Evolutionary conservation across 192 early-diverging fungal genomes (phyloP), one percentile per base, ranked within the genome.

Genomic region (Chytriomyces hyalinus): DNA sequence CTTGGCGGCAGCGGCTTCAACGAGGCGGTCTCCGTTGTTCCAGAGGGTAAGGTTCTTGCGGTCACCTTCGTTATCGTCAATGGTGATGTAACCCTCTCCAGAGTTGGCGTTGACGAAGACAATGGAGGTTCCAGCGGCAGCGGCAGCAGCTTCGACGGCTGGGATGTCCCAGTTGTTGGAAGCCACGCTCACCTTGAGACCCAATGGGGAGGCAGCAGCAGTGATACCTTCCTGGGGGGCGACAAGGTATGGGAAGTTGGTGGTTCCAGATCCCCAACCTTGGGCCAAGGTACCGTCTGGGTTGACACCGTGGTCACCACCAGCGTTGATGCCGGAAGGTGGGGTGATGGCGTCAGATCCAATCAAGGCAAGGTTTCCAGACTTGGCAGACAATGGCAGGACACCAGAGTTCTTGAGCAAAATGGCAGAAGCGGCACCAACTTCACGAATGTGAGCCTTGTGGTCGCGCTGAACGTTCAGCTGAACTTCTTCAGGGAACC

Each of bases 51-150:
- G 73, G 62, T 89, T 63, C 24, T 85, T 84, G 13, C 91, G 75
- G 67, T 92, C 91, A 17, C 91, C 91, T 48, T 47, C 45, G 71
- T 91, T 89, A 0, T 83, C 87, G 28, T 92, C 87, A 53, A 88
- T 82, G 53, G 76, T 86, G 22, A 87, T 70, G 77, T 81, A 86
- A 11, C 24, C 81, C 65, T 87, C 86, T 47, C 86, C 86, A 15
- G 84, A 78, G 49, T 73, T 65, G 9, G 77, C 70, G 70, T 78
- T 72, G 15, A 49, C 77, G 45, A 71, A 78, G 20, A 78, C 77
- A 45, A 78, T 68, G 17, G 69, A 36, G n/a, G 73, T n/a, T 24
- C 63, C 77, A 43, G 68, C 66, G 17, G 10, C 49, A 9, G 76
- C 70, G 4, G 83, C 79, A 36, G 79, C 73, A 6, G 74, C 73